A percentile compares a stretch with the other conserved stretches of the same genome.
These are phyloP conservation scores for Thelephora terrestris DNA, from an alignment of 1,284 basidiomycete species.

Conservation along the genomic window DNA sequence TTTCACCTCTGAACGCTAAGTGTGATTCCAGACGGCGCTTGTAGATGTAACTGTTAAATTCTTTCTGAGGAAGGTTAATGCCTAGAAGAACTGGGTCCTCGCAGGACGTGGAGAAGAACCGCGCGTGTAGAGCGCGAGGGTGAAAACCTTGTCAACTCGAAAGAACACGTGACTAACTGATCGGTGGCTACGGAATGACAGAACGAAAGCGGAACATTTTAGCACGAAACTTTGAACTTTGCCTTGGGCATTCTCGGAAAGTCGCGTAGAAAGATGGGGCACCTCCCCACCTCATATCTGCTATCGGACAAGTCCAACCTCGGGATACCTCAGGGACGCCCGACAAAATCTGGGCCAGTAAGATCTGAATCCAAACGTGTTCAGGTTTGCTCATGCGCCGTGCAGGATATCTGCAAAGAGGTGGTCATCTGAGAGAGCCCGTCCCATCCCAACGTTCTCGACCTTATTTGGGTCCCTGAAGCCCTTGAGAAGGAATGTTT, in stretches of 20 bases:
- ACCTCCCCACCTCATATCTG: too few relatives aligned
- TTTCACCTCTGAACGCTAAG: background rate
- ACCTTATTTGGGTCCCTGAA: constrained; percentile 1
- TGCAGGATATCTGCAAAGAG: constrained; percentile 3
- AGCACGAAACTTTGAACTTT: background rate
- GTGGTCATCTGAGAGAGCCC: constrained; percentile 2
- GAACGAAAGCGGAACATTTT: too few relatives aligned
- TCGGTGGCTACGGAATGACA: too few relatives aligned
- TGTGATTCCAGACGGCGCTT: background rate
- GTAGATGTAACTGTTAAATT: background rate
- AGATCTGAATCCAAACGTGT: background rate
- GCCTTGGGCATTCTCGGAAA: too few relatives aligned
- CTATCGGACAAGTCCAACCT: too few relatives aligned
- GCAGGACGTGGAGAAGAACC: too few relatives aligned
- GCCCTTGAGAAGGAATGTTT: background rate
- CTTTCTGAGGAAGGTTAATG: too few relatives aligned
- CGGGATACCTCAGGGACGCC: background rate
- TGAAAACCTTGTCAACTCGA: too few relatives aligned
- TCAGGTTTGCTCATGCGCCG: background rate
- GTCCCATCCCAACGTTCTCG: constrained; percentile 3
- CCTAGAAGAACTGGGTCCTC: too few relatives aligned
- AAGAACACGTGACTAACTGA: too few relatives aligned
- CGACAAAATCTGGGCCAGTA: background rate
- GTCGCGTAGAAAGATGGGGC: too few relatives aligned
- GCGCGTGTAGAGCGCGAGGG: too few relatives aligned